Percentiles rank a stretch among this genome's conserved stretches.
Evolutionary conservation across 192 early-diverging fungal species (phyloP).

Genomic region (Podila clonocystis): DNA sequence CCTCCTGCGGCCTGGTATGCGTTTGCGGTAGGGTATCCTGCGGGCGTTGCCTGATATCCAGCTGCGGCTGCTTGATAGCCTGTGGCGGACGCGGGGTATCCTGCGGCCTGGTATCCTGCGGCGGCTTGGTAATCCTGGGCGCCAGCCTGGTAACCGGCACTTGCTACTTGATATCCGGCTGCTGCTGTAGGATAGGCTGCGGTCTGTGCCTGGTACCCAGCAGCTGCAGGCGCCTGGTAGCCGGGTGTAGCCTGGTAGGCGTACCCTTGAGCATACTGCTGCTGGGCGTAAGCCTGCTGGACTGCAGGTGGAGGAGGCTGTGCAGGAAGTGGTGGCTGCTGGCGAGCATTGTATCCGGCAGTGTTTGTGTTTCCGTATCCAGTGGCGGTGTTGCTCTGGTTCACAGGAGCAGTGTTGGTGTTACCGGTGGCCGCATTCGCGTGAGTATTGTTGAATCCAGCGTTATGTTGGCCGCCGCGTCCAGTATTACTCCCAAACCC

Average conservation of each 20-base stretch:
- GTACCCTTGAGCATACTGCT: conserved; percentile 37
- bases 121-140: conserved; percentile 14
- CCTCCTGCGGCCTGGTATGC: conserved; percentile 8
- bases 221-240: conserved; percentile 19
- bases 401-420: conserved; percentile 16
- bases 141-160: conserved; percentile 1
- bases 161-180: neutral
- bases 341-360: conserved; percentile 20
- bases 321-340: conserved; percentile 32
- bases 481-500: conserved; percentile 18
- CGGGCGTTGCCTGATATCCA: neutral
- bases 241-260: conserved; percentile 19
- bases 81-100: conserved; percentile 2
- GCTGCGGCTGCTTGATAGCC: conserved; percentile 28
- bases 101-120: conserved; percentile 20
- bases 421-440: neutral
- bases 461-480: conserved; percentile 26
- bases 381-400: conserved; percentile 15
- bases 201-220: conserved; percentile 10
- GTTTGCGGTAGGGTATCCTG: conserved; percentile 3
- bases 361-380: conserved; percentile 13
- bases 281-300: conserved; percentile 36
- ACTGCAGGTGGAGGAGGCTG: conserved; percentile 36
- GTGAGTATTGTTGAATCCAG: conserved; percentile 23
- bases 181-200: neutral